phyloP scores from a whole-genome alignment of 805 yeast genomes.

The Ogataea wickerhamii region DNA sequence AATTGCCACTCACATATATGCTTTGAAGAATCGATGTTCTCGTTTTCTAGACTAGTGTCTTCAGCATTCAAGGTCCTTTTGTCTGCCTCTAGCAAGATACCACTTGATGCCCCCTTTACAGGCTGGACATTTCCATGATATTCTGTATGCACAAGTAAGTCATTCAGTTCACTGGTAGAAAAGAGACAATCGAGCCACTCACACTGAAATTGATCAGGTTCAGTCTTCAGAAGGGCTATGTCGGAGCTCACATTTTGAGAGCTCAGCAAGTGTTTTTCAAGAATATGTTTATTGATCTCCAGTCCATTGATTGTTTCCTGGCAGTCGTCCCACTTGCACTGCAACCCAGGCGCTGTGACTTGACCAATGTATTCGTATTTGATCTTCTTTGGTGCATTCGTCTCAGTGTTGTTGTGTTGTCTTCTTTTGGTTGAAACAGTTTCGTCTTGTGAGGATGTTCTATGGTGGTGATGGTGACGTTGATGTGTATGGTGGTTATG shows the following conservation, averaged over 20 bases:
- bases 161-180: slow-evolving; percentile 47
- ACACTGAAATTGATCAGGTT: slow-evolving; percentile 41
- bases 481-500: slow-evolving; percentile 12
- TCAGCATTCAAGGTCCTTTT: background rate
- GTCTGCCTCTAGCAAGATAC: background rate
- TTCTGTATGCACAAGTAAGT: slow-evolving; percentile 54
- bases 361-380: slow-evolving; percentile 36
- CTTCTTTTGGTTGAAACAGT: background rate
- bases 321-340: slow-evolving; percentile 73
- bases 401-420: background rate
- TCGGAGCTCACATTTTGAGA: background rate
- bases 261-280: slow-evolving; percentile 43
- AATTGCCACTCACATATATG: slow-evolving; percentile 40
- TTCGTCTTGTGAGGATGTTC: background rate
- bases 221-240: background rate
- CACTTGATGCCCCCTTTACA: background rate
- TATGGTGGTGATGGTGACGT: slow-evolving; percentile 12
- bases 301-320: slow-evolving; percentile 33
- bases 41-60: slow-evolving; percentile 8
- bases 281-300: slow-evolving; percentile 49
- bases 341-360: slow-evolving; percentile 19
- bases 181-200: slow-evolving; percentile 76
- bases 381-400: slow-evolving; percentile 1
- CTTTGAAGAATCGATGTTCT: slow-evolving; percentile 5
- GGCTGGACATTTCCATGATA: slow-evolving; percentile 3